Base-by-base conservation (phyloP, 768 basidiomycete species). In the Hydnomerulius pinastri region DNA sequence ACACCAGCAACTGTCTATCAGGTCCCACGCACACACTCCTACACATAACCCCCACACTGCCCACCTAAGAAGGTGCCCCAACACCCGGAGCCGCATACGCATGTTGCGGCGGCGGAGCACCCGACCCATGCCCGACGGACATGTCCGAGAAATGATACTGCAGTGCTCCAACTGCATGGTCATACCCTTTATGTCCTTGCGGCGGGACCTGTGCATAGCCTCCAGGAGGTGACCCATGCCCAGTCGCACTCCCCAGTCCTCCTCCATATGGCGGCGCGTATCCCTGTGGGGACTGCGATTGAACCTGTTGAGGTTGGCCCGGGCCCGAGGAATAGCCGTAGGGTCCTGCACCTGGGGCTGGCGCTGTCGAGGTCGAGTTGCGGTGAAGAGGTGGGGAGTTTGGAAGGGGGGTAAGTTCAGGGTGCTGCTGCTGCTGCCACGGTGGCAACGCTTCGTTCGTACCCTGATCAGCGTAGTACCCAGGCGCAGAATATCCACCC, bases 81-180 rank as follows among this genome's bases (percentile, higher is more conserved):
- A 41, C 29, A 24, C 57, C 60, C 7, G 50, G 47, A 32, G 61
- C 54, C 50, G 53, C 50, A 25, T 65, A 63, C 25, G 60, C 37
- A 4, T 57, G 60, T 35, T 65, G 60, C 33, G 58, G 64, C 23
- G 24, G 39, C 8, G 48, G 43, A 15, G 46, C 51, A 24, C 43
- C 65, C 18, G 55, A 8, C 29, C 58, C 62, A 38, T 61, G 30
- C 12, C 52, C 59, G 29, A 70, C 55, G 25, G 20, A 52, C 64
- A 68, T 70, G 32, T 60, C 68, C 46, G 67, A 64, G 36, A 70
- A 66, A 4, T 68, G 66, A 20, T 66, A 56, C 42, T 68, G 64
- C 29, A 70, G 33, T 11, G 41, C 25, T 36, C 54, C 63, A 17
- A 63, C 55, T 18, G 54, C 53, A n/a, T 58, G 57, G 23, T 68